Base-by-base conservation (phyloP, 2,329 filamentous ascomycete genomes). In the Claviceps lovelessii region DNA sequence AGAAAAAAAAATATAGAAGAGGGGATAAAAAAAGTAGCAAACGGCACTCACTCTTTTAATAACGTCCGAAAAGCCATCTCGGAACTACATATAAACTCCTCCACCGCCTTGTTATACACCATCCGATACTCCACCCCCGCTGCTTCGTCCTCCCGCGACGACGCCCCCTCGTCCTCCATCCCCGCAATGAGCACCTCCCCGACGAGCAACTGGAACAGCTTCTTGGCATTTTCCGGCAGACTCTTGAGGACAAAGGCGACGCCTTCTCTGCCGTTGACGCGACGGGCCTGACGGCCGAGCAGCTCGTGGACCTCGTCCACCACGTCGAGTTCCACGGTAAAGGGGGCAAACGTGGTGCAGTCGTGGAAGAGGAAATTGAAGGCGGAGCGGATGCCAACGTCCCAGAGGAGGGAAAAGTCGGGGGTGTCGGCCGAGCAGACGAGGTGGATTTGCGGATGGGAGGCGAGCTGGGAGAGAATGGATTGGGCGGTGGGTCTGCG, bases 61-160 rank as follows among this genome's bases (percentile, higher is more conserved):
- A 98, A 68, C 31, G 90, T 95, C 57, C 93, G 79, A 72, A 97
- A 97, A 58, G 88, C 90, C 79, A 97, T 90, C 72, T 97, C 93
- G 57, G 87, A 95, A 62, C 88, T 93, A 68, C 91, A 96, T 51
- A 98, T 93, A 68, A 98, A 97, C 65, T 95, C 90, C 70, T 96
- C 90, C 5, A 91, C 86, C 2, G 93, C 90, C 72, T 95, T 96
- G 67, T 95, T 90, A 65, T 97, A 98, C 59, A 98, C 70, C 61
- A 89, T 84, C 28, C 89, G 78, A 67, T 96, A 97, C 71, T 97
- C 91, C 17, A 98, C 83, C 0, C 87, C 90, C 2, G 81, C 76
- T 39, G 79, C 77, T 2, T 66, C 71, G 0, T 70, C 72, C 3
- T n/a, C 4, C 67, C 44, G 15, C 45, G 67, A 9, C 9, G 64